phyloP scores from a whole-genome alignment of 805 yeast genomes.

The Wickerhamomyces pijperi region DNA sequence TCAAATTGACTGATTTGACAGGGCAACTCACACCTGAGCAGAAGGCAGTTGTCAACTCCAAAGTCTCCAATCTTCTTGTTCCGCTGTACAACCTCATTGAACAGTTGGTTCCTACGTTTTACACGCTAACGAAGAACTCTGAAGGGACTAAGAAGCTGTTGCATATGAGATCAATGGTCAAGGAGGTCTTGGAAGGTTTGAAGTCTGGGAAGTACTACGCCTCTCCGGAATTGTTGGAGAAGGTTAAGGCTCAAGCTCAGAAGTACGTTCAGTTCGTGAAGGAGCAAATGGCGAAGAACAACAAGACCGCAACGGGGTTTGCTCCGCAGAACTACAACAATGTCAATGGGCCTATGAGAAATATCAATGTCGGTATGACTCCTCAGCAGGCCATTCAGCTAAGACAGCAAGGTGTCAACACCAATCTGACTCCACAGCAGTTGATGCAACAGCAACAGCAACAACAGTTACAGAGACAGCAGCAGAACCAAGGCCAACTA shows the following conservation, averaged over 20 bases:
- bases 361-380: slow-evolving; percentile 7
- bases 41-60: slow-evolving; percentile 46
- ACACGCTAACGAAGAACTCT: slow-evolving; percentile 59
- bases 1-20: slow-evolving; percentile 58
- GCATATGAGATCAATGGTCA: slow-evolving; percentile 70
- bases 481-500: slow-evolving; percentile 1
- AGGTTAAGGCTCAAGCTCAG: slow-evolving; percentile 60
- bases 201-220: slow-evolving; percentile 58
- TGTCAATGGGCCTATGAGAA: slow-evolving; percentile 5
- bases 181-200: slow-evolving; percentile 61
- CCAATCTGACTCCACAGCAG: slow-evolving; percentile 17
- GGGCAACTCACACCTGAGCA: slow-evolving; percentile 50
- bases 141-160: slow-evolving; percentile 69
- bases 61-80: slow-evolving; percentile 37
- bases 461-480: slow-evolving; percentile 1
- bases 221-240: slow-evolving; percentile 59
- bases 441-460: slow-evolving; percentile 13
- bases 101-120: slow-evolving; percentile 69
- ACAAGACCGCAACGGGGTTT: slow-evolving; percentile 7
- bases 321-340: not conserved
- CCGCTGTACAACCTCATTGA: slow-evolving; percentile 56
- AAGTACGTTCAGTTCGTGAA: slow-evolving; percentile 67
- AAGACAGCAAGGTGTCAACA: slow-evolving; percentile 17
- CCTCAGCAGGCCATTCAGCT: slow-evolving; percentile 18
- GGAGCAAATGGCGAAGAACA: slow-evolving; percentile 35